These are phyloP conservation scores for Graphilbum sp. DNA, from an alignment of 2,329 filamentous ascomycete species.

Conservation along the genomic window DNA sequence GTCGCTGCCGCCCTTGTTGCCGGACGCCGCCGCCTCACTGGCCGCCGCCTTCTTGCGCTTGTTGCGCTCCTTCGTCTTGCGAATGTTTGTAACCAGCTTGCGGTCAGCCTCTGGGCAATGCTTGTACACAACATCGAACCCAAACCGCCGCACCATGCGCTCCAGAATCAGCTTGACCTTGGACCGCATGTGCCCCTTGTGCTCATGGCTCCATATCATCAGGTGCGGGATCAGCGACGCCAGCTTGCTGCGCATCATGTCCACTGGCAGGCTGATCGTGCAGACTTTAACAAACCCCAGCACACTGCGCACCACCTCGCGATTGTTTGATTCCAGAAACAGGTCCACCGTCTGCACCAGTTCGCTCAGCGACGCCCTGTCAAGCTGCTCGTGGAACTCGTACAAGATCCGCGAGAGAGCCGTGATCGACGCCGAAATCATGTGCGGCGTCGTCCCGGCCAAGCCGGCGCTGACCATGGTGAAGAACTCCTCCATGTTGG, in stretches of 20 bases:
- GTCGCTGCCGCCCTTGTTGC: slow-evolving; percentile 20
- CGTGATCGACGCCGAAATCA: slow-evolving; percentile 95
- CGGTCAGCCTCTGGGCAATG: slow-evolving; percentile 72
- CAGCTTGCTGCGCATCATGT: slow-evolving; percentile 64
- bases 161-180: slow-evolving; percentile 98
- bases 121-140: slow-evolving; percentile 62
- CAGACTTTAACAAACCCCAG: slow-evolving; percentile 95
- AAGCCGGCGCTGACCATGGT: slow-evolving; percentile 96
- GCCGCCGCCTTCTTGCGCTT: slow-evolving; percentile 57
- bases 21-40: slow-evolving; percentile 31
- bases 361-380: slow-evolving; percentile 55
- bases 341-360: slow-evolving; percentile 90
- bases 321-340: slow-evolving; percentile 90
- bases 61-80: slow-evolving; percentile 80
- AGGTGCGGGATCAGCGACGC: slow-evolving; percentile 69
- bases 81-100: slow-evolving; percentile 85
- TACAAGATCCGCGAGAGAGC: slow-evolving; percentile 87
- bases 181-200: slow-evolving; percentile 90
- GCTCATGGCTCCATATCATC: slow-evolving; percentile 93
- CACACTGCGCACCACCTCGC: slow-evolving; percentile 88
- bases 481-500: slow-evolving; percentile 86
- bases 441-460: slow-evolving; percentile 82
- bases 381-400: slow-evolving; percentile 63
- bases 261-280: slow-evolving; percentile 66
- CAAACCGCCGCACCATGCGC: slow-evolving; percentile 82